Conservation (phyloP, 345 rosid genomes). For the Rubroshorea leprosula region DNA sequence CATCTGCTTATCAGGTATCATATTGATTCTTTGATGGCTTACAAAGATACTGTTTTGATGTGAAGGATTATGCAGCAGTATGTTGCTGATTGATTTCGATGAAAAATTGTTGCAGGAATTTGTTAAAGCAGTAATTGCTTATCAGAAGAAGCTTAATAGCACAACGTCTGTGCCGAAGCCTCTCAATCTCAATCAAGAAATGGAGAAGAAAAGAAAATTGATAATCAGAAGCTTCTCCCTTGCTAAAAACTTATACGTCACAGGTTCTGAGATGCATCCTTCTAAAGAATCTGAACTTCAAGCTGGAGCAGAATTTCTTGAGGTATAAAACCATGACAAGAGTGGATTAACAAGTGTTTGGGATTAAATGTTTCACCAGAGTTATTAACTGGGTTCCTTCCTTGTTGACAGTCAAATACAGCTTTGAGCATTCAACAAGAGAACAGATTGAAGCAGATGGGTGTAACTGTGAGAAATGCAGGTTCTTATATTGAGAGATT, state of each 20-base stretch:
- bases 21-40: not conserved
- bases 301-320: slow-evolving; percentile 73
- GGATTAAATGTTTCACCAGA: not conserved
- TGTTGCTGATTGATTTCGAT: too few relatives aligned
- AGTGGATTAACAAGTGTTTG: too few relatives aligned
- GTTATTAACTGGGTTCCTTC: not conserved
- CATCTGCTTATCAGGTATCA: slow-evolving; percentile 65
- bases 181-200: slow-evolving; percentile 40
- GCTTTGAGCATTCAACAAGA: slow-evolving; percentile 70
- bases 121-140: slow-evolving; percentile 77
- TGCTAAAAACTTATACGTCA: slow-evolving; percentile 39
- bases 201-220: slow-evolving; percentile 55
- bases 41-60: slow-evolving; percentile 52
- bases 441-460: slow-evolving; percentile 84
- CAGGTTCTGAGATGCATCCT: slow-evolving; percentile 35
- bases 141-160: slow-evolving; percentile 67
- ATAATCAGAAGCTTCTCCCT: slow-evolving; percentile 65
- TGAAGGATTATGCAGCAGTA: too few relatives aligned
- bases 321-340: slow-evolving; percentile 31
- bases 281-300: slow-evolving; percentile 50
- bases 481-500: slow-evolving; percentile 52
- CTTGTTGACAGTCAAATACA: slow-evolving; percentile 56
- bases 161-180: slow-evolving; percentile 37
- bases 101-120: slow-evolving; percentile 45
- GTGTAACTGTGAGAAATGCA: slow-evolving; percentile 83